Evolutionary conservation across 108 stramenopile genomes (phyloP), one percentile per base, ranked within the genome.

Genomic region (Fragilariopsis cylindrus): DNA sequence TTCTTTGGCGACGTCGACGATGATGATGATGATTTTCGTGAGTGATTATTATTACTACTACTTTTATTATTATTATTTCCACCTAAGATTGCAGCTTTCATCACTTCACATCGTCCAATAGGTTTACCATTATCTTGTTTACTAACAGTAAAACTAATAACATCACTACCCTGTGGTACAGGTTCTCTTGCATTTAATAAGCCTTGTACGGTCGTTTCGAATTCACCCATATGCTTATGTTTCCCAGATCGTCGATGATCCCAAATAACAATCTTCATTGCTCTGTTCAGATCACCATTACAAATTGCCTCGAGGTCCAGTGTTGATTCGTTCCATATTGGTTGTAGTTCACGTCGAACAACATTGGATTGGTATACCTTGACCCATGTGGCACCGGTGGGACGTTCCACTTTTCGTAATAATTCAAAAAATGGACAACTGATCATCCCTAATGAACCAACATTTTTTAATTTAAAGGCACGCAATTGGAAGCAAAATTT

Each of bases 381-480:
- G 5, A 79, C 77, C 90, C 90, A 93, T 4, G 74, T 75, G 41
- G 85, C 88, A 21, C 90, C 92, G 6, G 77, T 71, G 7, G 81
- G 81, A 39, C 89, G 85, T 64, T 93, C 89, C 19, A 90, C 82
- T 60, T 84, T 90, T n/a, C 92, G 83, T 18, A 73, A 55, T 8
- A 93, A 11, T 69, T 91, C 91, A 71, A 81, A 91, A 56, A 92
- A 96, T 40, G 96, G 92, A 81, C 88, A 88, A 18, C 83, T 81
- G 40, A 81, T 89, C 21, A 75, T 80, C 40, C 89, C 89, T 13
- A 90, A 45, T 2, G 78, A 79, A 2, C 13, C 13, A 13, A 76
- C 76, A 71, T 91, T 93, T 57, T 87, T 81, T 21, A 96, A 77
- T 30, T 85, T 87, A 65, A 76, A 58, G 7, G 90, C 95, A 7